Evolutionary conservation across 2,329 filamentous ascomycete species (phyloP).

Genomic region (Alternaria tenuissima): DNA sequence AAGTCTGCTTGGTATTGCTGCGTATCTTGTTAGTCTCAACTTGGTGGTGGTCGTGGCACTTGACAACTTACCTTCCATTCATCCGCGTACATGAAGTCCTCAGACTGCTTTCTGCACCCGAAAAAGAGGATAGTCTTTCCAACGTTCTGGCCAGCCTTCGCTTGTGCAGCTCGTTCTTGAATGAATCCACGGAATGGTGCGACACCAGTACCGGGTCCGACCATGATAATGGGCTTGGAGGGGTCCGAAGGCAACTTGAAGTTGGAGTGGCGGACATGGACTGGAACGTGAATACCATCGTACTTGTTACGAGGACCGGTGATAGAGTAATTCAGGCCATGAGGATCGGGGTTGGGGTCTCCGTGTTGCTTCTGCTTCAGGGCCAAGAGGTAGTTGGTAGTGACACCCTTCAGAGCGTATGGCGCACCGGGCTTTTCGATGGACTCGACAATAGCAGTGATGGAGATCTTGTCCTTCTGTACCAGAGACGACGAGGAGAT

Average conservation of each 20-base stretch:
- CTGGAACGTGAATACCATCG: constrained; percentile 90
- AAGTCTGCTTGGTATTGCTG: constrained; percentile 84
- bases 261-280: constrained; percentile 97
- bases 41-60: constrained; percentile 13
- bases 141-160: constrained; percentile 79
- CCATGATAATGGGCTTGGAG: constrained; percentile 91
- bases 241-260: constrained; percentile 98
- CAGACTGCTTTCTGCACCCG: constrained; percentile 84
- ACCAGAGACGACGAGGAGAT: constrained; percentile 97
- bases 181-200: constrained; percentile 96
- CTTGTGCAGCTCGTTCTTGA: constrained; percentile 88
- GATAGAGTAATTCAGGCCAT: constrained; percentile 86
- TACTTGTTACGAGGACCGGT: constrained; percentile 95
- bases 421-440: constrained; percentile 77
- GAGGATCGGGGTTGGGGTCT: constrained; percentile 80
- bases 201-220: constrained; percentile 95
- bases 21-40: constrained; percentile 25
- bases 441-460: constrained; percentile 93
- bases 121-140: constrained; percentile 93
- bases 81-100: constrained; percentile 90
- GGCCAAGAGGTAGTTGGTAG: constrained; percentile 94
- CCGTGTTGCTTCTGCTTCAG: constrained; percentile 97
- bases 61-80: constrained; percentile 84
- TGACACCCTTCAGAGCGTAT: constrained; percentile 88
- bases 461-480: constrained; percentile 92